Evolutionary conservation across 1,284 basidiomycete species (phyloP), one percentile per base, ranked within the genome.

Genomic region (Cronartium ribicola): DNA sequence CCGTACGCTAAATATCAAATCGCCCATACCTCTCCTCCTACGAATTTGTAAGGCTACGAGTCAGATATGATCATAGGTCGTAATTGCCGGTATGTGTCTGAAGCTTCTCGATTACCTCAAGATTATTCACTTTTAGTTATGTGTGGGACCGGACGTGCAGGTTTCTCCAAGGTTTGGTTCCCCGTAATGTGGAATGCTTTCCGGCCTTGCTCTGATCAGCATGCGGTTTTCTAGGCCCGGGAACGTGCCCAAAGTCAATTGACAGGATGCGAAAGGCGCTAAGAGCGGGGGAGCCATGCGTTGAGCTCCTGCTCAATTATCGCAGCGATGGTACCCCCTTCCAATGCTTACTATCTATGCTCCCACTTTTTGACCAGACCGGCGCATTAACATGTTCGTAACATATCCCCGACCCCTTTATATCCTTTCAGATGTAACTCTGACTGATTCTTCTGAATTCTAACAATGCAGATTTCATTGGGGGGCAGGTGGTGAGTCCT

Each of bases 241-340:
- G 64, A 29, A 73, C 70, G 8, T 59, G 51, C 43, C 63, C 63
- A 22, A 29, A 73, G 37, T 57, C 70, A 37, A 57, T 73, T 43
- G 40, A 59, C 59, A 63, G 70, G 36, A 65, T 73, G 14, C 37
- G 64, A 66, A 14, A 29, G 13, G 48, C 63, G 20, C 41, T 73
- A 7, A 66, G n/a, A 36, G 39, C 64, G 20, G 55, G 64, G 40
- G 41, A 55, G 36, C 51, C 70, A n/a, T 66, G 20, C 43, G 70
- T 66, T 7, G 70, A 80, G 69, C 75, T 80, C 39, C 65, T 81
- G 7, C 74, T 81, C 22, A 81, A 81, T 67, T 81, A 80, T 55
- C 62, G 67, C 2, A 66, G 44, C 13, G 76, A 70, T 43, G 77
- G 76, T 57, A 76, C 60, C 13, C 78, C 79, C 0, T 80, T 79